Percentiles rank a stretch among this genome's conserved stretches.
Conservation (phyloP, 768 basidiomycete species). For the Amanita jacksonii region DNA sequence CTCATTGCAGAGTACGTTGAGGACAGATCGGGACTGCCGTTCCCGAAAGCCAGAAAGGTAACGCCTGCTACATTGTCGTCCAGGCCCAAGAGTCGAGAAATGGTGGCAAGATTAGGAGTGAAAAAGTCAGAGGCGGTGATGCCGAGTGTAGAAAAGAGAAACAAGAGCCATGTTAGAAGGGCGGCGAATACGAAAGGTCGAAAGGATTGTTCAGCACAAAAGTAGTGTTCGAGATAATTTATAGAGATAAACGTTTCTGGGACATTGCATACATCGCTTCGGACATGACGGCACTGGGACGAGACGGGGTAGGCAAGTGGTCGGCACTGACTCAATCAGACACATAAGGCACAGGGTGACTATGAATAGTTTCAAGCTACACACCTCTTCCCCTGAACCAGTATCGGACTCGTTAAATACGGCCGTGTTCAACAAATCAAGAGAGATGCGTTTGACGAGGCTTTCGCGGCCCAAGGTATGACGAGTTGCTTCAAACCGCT, state of each 20-base stretch:
- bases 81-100: slow-evolving; percentile 75
- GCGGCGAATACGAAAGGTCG: slow-evolving; percentile 54
- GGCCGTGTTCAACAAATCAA: slow-evolving; percentile 24
- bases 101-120: slow-evolving; percentile 89
- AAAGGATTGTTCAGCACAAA: slow-evolving; percentile 46
- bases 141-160: slow-evolving; percentile 93
- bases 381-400: slow-evolving; percentile 20
- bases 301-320: slow-evolving; percentile 45
- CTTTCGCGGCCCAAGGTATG: slow-evolving; percentile 20
- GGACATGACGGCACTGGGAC: slow-evolving; percentile 60
- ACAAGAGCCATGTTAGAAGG: slow-evolving; percentile 71
- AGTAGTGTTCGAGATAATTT: slow-evolving; percentile 61
- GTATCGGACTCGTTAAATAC: slow-evolving; percentile 8
- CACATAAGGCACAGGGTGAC: neutral
- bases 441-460: slow-evolving; percentile 34
- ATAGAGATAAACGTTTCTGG: slow-evolving; percentile 61
- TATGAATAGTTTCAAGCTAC: slow-evolving; percentile 5
- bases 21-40: slow-evolving; percentile 94
- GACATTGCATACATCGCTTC: slow-evolving; percentile 41
- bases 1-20: slow-evolving; percentile 93
- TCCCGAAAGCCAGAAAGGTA: slow-evolving; percentile 94
- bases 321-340: slow-evolving; percentile 53
- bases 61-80: slow-evolving; percentile 94
- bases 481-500: slow-evolving; percentile 17
- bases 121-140: slow-evolving; percentile 97